Conservation (phyloP, 108 stramenopile species). For the Craspedostauros australis region DNA sequence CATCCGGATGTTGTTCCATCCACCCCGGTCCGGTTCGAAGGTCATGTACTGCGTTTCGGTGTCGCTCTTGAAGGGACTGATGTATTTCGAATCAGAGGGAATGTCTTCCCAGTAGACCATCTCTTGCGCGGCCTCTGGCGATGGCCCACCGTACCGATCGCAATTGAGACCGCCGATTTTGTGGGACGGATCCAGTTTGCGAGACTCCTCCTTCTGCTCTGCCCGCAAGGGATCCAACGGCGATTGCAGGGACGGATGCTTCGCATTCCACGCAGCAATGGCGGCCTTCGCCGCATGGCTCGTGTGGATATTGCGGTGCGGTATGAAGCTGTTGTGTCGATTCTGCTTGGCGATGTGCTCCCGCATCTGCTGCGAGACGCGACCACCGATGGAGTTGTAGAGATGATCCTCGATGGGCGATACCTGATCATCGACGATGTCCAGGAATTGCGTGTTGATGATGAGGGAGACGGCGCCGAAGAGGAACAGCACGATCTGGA, state of each 20-base stretch:
- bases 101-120: slow-evolving; percentile 89
- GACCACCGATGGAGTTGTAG: slow-evolving; percentile 14
- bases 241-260: no score
- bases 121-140: slow-evolving; percentile 50
- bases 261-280: no score
- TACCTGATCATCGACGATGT: slow-evolving; percentile 1
- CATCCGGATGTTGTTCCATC: slow-evolving; percentile 93
- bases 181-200: slow-evolving; percentile 12
- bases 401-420: slow-evolving; percentile 3
- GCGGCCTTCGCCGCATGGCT: no score
- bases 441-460: slow-evolving; percentile 9
- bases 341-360: background rate
- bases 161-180: slow-evolving; percentile 66
- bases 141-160: slow-evolving; percentile 64
- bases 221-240: no score
- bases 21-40: slow-evolving; percentile 80
- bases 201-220: no score
- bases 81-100: slow-evolving; percentile 47
- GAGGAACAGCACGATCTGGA: slow-evolving; percentile 15
- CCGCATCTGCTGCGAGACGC: slow-evolving; percentile 1
- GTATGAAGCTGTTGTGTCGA: no score
- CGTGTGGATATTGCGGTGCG: no score
- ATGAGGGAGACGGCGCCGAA: slow-evolving; percentile 9
- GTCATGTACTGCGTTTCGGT: slow-evolving; percentile 68
- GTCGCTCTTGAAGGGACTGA: slow-evolving; percentile 53